A percentile compares a stretch with the other conserved stretches of the same genome.
Conservation (phyloP, 1,284 basidiomycete genomes). For the Coriolopsis trogii region DNA sequence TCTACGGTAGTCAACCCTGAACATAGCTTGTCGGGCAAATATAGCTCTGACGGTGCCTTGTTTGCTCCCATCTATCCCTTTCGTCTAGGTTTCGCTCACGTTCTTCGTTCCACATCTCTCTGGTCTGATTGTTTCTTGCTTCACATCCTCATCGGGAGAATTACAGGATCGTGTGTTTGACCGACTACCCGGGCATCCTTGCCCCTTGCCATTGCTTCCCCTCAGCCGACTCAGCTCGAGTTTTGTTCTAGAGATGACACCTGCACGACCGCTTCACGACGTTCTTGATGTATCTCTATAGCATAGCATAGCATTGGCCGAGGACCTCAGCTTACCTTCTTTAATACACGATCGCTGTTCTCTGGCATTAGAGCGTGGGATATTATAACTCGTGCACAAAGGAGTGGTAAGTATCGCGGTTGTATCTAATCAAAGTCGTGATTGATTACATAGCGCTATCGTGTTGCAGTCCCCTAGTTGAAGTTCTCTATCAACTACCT, state of each 20-base stretch:
- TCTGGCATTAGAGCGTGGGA: no score
- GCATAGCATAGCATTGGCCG: slow-evolving; percentile 18
- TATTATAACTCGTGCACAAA: no score
- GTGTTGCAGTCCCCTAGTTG: no score
- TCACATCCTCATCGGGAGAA: slow-evolving; percentile 6
- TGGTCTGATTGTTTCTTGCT: no score
- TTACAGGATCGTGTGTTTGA: slow-evolving; percentile 20
- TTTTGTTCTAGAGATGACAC: slow-evolving; percentile 4
- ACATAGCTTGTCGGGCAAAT: background rate
- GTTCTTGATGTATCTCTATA: slow-evolving; percentile 23
- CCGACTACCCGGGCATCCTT: slow-evolving; percentile 17
- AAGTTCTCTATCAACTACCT: no score
- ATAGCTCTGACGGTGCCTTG: background rate
- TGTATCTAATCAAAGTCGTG: no score
- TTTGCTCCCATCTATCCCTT: background rate
- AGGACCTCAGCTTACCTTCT: slow-evolving; percentile 29
- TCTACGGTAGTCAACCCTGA: slow-evolving; percentile 9
- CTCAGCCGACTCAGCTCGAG: background rate
- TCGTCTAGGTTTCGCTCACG: background rate
- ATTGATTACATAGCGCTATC: no score
- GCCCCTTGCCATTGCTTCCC: slow-evolving; percentile 2
- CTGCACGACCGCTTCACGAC: slow-evolving; percentile 24
- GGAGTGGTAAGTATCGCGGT: no score
- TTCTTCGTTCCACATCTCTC: background rate
- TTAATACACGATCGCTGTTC: slow-evolving; percentile 27